Evolutionary conservation across 768 basidiomycete species (phyloP).

Genomic region (Leucosporidium creatinivorum): DNA sequence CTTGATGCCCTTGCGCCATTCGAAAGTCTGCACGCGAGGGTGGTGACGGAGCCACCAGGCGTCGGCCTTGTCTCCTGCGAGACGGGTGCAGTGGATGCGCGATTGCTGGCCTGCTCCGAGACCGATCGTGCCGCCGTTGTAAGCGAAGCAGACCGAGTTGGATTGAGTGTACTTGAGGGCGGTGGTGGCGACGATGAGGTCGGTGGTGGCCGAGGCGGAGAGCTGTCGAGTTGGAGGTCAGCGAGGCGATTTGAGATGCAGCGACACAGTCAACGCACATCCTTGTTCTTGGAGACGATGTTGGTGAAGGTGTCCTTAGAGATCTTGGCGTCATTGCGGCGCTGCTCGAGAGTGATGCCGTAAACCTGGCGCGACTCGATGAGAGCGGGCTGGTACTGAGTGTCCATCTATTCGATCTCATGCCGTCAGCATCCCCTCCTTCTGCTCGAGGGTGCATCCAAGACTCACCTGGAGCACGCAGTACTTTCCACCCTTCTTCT

Average conservation of each 20-base stretch:
- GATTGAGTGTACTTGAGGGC: conserved; percentile 99
- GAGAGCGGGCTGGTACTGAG: conserved; percentile 65
- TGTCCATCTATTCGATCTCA: conserved; percentile 63
- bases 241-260: background rate
- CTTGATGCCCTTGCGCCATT: conserved; percentile 96
- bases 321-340: conserved; percentile 82
- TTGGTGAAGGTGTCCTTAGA: conserved; percentile 72
- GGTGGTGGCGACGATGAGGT: conserved; percentile 90
- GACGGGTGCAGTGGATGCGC: conserved; percentile 96
- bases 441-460: background rate
- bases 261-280: conserved; percentile 45
- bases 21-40: conserved; percentile 78
- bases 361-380: conserved; percentile 93
- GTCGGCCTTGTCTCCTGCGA: conserved; percentile 96
- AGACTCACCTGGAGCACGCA: conserved; percentile 77
- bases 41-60: conserved; percentile 99
- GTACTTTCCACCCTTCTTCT: conserved; percentile 98
- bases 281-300: conserved; percentile 79
- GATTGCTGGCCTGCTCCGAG: conserved; percentile 98
- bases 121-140: conserved; percentile 83
- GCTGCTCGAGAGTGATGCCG: conserved; percentile 81
- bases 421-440: background rate
- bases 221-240: conserved; percentile 49
- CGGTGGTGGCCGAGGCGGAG: conserved; percentile 66
- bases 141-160: conserved; percentile 94